Evolutionary conservation across 768 basidiomycete species (phyloP), one percentile per base, ranked within the genome.

Genomic region (Mycena haematopus): DNA sequence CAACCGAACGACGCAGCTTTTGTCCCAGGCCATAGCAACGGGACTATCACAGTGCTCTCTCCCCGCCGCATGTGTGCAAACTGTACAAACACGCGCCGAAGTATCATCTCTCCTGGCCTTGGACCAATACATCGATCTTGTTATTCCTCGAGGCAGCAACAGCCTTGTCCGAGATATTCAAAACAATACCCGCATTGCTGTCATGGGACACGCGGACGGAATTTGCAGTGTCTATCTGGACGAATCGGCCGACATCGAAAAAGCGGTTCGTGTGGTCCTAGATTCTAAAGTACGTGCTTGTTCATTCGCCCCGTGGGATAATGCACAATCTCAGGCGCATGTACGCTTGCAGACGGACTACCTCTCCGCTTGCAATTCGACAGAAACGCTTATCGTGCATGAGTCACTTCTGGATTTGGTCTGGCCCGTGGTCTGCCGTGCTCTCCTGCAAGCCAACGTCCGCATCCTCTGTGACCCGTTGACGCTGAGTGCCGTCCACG

Each of bases 121-220:
- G 70, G 96, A 99, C 74, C 85, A 85, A 49, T 96, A 94, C 76
- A 98, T 99, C 71, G 96, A 99, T 75, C 82, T 99, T 22, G 96
- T 99, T 56, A 98, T 99, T 73, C 97, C 97, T 1, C 82, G 97
- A 56, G 97, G 97, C 7, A 95, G 96, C 71, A 96, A 96, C 68
- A 85, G 83, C 65, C 86, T 99, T 14, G 97, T 99, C 27, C 82
- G 79, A 68, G 91, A 80, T 73, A 97, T 99, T 61, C 94, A 99
- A 73, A 90, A 91, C 60, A 86, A 80, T 66, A 97, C 96, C 0
- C 83, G 91, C 61, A 99, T 99, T 63, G 91, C 97, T 2, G 97
- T 99, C 46, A 98, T 99, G 95, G 97, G 97, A 1, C 97, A 99
- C 71, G 96, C 97, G 8, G 97, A 99, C 75, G 97, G 97, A 1